Evolutionary conservation across 1,284 basidiomycete genomes (phyloP), one percentile per base, ranked within the genome.

Genomic region (Erythrobasidium hasegawianum): DNA sequence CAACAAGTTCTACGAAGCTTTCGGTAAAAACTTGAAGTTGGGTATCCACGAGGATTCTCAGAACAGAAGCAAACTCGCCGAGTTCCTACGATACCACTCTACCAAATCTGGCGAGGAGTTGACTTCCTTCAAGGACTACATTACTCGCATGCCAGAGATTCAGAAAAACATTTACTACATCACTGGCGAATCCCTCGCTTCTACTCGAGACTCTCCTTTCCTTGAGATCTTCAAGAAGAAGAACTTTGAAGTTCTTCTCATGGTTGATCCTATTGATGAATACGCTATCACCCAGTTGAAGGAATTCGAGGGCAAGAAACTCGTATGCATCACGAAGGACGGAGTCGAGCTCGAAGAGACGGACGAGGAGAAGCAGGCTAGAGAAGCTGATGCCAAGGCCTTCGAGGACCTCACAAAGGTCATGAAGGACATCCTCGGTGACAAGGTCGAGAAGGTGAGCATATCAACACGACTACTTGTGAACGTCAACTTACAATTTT

Each of bases 211-310:
- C 81, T 97, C 95, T 67, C 95, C 95, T 41, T 98, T 98, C 94
- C 86, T 98, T 69, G 95, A 98, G 82, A 89, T 94, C 62, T 88
- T 98, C 79, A 97, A 97, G 88, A 95, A 94, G 89, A 98, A 94
- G 86, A 90, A 90, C 82, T 97, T 97, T 80, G 95, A 98, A 81
- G 93, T 97, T 68, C 84, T 98, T 57, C 87, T 98, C 75, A 88
- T 98, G 74, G 90, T 94, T 73, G 95, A 98, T 84, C 96, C 95
- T 77, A 96, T 96, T 77, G 93, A 97, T 79, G 93, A 96, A 82
- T 96, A 95, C 77, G 92, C 92, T 70, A 87, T 96, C 78, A 96
- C 92, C 38, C 94, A 97, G 80, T 86, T 98, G 80, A 98, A 97
- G 85, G 95, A 98, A 84, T 98, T 97, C 76, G 95, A 97, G 71